Conservation (phyloP, 768 basidiomycete species). For the Boletus sensibilis region DNA sequence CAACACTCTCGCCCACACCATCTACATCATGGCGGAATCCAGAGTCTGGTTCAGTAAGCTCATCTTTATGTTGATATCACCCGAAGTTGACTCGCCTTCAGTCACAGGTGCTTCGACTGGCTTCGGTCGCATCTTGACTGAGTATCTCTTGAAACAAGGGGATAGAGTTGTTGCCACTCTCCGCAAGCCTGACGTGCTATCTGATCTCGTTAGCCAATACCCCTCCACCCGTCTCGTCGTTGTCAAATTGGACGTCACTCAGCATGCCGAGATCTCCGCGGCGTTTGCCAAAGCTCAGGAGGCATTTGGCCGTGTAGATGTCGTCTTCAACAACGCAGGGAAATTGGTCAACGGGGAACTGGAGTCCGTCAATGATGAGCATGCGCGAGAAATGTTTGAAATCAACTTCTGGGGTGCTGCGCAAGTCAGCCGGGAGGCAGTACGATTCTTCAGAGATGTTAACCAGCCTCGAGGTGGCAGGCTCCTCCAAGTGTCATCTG, state of each 20-base stretch:
- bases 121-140: conserved; percentile 39
- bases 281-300: conserved; percentile 31
- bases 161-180: conserved; percentile 44
- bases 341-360: conserved; percentile 28
- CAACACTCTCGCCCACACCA: too few relatives aligned
- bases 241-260: conserved; percentile 33
- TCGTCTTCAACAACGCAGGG: conserved; percentile 41
- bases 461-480: conserved; percentile 36
- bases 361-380: conserved; percentile 34
- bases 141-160: conserved; percentile 34
- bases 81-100: conserved; percentile 5
- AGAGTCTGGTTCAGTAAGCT: background rate
- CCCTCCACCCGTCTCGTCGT: conserved; percentile 20
- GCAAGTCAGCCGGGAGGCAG: conserved; percentile 31
- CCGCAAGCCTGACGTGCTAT: conserved; percentile 38
- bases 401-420: conserved; percentile 35
- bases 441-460: conserved; percentile 36
- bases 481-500: conserved; percentile 35
- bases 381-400: conserved; percentile 38
- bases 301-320: conserved; percentile 36
- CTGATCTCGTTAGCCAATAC: conserved; percentile 29
- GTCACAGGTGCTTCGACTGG: conserved; percentile 43
- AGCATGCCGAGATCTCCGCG: conserved; percentile 20
- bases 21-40: background rate
- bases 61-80: too few relatives aligned